Evolutionary conservation across 192 early-diverging fungal genomes (phyloP), one percentile per base, ranked within the genome.

Genomic region (Coemansia sp.): DNA sequence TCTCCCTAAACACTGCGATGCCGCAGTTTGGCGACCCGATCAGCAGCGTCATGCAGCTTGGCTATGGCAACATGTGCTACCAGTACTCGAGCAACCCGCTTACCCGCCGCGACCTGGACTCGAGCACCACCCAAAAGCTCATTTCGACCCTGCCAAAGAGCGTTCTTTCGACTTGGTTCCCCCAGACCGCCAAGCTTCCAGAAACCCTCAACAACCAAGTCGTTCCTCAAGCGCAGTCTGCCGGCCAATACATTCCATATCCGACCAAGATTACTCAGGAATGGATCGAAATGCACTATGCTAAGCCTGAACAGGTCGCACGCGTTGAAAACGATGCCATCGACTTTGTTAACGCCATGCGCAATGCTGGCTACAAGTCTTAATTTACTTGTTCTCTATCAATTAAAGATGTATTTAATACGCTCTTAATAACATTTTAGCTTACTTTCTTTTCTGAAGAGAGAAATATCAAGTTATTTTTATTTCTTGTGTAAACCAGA

Each of bases 21-120:
- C 50, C 67, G 42, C 70, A 68, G 70, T 81, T 69, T 33, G 66
- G 67, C 65, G 61, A 76, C 63, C 72, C 75, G 42, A 62, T 82
- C 38, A 38, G 69, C 20, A 75, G 13, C 60, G 81, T 82, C 60
- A 82, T 82, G 80, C 75, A 76, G 55, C 75, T 82, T 59, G 80
- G 80, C 55, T 74, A 82, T 58, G 80, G 80, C 56, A 66, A 57
- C 29, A 82, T 82, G 80, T 82, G 80, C 75, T 82, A 48, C 63
- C 74, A 82, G 69, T 82, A 82, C 58, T 62, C 74, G 19, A 75
- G 68, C 74, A 71, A 76, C 62, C 67, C 67, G 19, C 38, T 82
- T 23, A 57, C 53, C 5, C 70, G 73, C 22, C 74, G 74, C 53
- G 59, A 41, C 41, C 59, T 82, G 4, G 64, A 49, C 46, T 17